Evolutionary conservation across 352 stramenopile species (phyloP).

Genomic region (Globisporangium megalacanthum): DNA sequence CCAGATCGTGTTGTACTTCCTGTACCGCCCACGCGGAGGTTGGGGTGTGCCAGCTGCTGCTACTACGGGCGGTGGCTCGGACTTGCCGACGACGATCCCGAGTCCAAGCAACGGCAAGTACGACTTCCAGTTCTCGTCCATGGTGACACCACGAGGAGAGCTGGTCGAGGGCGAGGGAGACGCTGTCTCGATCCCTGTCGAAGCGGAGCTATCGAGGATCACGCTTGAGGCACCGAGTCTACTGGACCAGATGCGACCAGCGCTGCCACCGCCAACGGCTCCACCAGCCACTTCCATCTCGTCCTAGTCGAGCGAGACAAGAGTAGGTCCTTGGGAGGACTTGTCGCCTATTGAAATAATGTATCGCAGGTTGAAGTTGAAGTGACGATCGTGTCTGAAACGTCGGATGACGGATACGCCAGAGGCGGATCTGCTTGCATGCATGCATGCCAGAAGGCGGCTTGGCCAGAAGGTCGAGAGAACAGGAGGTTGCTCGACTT

Average conservation of each 20-base stretch:
- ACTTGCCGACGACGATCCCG: background rate
- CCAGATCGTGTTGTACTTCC: constrained; percentile 51
- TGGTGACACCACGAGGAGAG: constrained; percentile 5
- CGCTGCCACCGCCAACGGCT: background rate
- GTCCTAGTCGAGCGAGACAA: no score
- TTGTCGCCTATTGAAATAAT: no score
- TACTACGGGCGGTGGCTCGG: constrained; percentile 14
- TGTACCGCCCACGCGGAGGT: constrained; percentile 32
- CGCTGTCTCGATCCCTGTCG: constrained; percentile 1
- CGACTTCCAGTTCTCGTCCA: constrained; percentile 9
- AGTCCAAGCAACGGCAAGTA: constrained; percentile 3
- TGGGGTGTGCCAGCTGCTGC: background rate
- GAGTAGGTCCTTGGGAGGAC: no score
- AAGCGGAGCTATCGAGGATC: constrained; percentile 28
- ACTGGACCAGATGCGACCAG: background rate
- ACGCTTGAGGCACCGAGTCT: constrained; percentile 19
- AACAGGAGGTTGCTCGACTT: no score
- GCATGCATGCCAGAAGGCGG: no score
- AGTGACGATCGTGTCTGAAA: no score
- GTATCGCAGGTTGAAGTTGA: no score
- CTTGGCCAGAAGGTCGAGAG: no score
- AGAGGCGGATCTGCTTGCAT: no score
- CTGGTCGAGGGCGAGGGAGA: background rate
- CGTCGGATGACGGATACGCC: no score
- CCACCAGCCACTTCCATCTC: background rate